Evolutionary conservation across 495 filamentous ascomycete genomes (phyloP).

Genomic region (Podospora bellae-mahoneyi): DNA sequence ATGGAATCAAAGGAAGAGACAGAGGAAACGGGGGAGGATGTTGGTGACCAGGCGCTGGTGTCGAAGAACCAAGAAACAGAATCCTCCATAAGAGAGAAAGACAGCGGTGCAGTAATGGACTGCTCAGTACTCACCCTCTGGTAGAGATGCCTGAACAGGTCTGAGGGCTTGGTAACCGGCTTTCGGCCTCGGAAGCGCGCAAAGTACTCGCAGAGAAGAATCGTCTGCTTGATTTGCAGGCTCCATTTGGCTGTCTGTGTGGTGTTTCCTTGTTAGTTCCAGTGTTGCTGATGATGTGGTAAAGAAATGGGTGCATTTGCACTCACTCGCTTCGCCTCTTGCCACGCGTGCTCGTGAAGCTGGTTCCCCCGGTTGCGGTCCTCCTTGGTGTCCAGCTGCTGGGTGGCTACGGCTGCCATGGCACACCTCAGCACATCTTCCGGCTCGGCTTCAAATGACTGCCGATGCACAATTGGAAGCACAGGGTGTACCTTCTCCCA

Average conservation of each 20-base stretch:
- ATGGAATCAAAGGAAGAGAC: slow-evolving; percentile 30
- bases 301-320: neutral
- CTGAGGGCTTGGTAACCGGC: slow-evolving; percentile 41
- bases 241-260: slow-evolving; percentile 42
- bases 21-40: slow-evolving; percentile 31
- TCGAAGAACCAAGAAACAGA: slow-evolving; percentile 33
- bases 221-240: slow-evolving; percentile 52
- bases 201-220: slow-evolving; percentile 55
- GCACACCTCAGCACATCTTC: slow-evolving; percentile 45
- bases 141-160: slow-evolving; percentile 50
- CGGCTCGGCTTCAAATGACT: slow-evolving; percentile 35
- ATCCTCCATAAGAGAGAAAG: slow-evolving; percentile 27
- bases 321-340: slow-evolving; percentile 41
- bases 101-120: slow-evolving; percentile 32
- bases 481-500: slow-evolving; percentile 43
- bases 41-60: slow-evolving; percentile 36
- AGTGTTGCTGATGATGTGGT: neutral
- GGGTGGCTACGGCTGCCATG: slow-evolving; percentile 50
- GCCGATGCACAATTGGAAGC: slow-evolving; percentile 44
- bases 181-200: slow-evolving; percentile 51
- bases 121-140: slow-evolving; percentile 46
- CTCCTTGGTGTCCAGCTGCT: slow-evolving; percentile 43
- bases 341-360: slow-evolving; percentile 46
- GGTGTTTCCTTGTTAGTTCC: slow-evolving; percentile 4
- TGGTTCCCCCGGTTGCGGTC: slow-evolving; percentile 44